Evolutionary conservation across 2,329 filamentous ascomycete species (phyloP), one percentile per base, ranked within the genome.

Genomic region (Alternaria longipes): DNA sequence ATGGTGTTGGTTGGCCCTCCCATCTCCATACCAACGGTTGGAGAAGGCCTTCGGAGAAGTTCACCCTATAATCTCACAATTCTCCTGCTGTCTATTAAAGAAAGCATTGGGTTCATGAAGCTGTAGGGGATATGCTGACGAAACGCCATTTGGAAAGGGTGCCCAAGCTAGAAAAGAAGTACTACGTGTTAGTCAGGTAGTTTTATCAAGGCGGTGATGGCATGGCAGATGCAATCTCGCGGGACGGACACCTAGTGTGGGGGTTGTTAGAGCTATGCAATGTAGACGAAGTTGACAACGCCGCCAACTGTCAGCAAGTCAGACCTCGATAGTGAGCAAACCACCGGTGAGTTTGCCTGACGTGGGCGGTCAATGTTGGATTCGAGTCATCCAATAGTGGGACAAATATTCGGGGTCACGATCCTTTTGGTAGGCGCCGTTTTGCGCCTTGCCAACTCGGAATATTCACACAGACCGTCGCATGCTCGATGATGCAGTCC

Each of bases 401-500:
- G 60, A 57, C 60, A 54, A 51, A 57, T 26, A 42, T 34, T 60
- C 28, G 28, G 60, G 53, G 62, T 59, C 59, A 63, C 58, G 50
- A 54, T 53, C 38, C 44, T 50, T 64, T 67, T 44, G 55, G 53
- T 51, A 61, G 53, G 47, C 54, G 59, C 32, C 57, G 59, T 50
- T 44, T 36, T 54, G 49, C 52, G 52, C 63, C 62, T 62, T 62
- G 42, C 62, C 56, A 47, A 50, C 54, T 61, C 16, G 20, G 51
- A 46, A 45, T 51, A 45, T 38, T 51, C 53, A 52, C 46, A 49
- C 61, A 64, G 44, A 47, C 45, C 50, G 42, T 60, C 52, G 59
- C 46, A 60, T 57, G 54, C 50, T 57, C 54, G 54, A 60, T 50
- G 56, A 66, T 66, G 63, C 56, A 61, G 55, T 52, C 45, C 34